phyloP scores from a whole-genome alignment of 768 basidiomycete species.

The Clavulina sp. region DNA sequence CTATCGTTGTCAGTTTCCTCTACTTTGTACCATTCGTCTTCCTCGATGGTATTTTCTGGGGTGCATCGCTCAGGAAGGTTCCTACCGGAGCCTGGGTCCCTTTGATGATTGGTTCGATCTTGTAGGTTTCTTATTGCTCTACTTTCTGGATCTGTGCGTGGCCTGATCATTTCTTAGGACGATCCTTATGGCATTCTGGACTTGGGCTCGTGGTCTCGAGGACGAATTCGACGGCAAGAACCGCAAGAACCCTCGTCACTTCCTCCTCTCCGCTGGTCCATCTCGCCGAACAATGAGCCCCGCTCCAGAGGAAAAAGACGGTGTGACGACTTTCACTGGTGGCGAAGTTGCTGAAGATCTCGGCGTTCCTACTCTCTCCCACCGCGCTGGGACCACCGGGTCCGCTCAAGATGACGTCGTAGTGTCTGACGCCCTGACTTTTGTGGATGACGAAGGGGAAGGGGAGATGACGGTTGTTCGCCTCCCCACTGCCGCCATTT shows the following conservation, averaged over 20 bases:
- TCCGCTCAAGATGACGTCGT: background rate
- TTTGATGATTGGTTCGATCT: constrained; percentile 33
- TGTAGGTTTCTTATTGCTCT: constrained; percentile 20
- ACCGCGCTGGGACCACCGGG: no score
- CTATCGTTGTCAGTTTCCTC: constrained; percentile 19
- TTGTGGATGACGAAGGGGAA: constrained; percentile 13
- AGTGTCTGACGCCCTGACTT: background rate
- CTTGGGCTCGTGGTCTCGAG: constrained; percentile 44
- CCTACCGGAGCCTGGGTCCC: constrained; percentile 54
- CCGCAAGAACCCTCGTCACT: constrained; percentile 34
- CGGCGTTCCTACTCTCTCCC: background rate
- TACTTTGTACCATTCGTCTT: constrained; percentile 33
- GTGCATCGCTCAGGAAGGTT: constrained; percentile 41
- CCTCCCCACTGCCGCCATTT: constrained; percentile 37
- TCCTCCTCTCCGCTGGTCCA: constrained; percentile 25
- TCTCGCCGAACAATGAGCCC: background rate
- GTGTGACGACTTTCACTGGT: background rate
- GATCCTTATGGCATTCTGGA: constrained; percentile 41
- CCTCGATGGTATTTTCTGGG: constrained; percentile 55
- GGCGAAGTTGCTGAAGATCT: background rate
- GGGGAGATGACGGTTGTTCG: constrained; percentile 19
- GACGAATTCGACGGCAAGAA: constrained; percentile 41
- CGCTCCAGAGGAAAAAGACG: background rate
- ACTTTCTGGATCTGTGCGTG: background rate
- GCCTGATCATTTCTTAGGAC: constrained; percentile 16